phyloP scores from a whole-genome alignment of 805 yeast species.

The Cephaloascus fragrans region DNA sequence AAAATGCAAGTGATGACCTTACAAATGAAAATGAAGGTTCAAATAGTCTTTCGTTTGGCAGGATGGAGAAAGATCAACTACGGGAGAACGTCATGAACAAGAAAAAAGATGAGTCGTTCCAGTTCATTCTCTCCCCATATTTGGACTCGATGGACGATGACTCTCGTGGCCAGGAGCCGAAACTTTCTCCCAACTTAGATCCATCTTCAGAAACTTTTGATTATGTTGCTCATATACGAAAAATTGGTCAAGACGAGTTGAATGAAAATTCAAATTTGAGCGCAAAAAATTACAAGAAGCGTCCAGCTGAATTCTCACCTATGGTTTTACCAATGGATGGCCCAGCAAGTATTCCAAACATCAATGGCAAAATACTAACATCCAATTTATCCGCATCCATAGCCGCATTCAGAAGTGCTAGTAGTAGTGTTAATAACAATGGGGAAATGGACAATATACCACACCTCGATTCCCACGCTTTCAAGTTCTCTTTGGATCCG shows the following conservation, averaged over 20 bases:
- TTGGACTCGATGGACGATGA: neutral
- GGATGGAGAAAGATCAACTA: neutral
- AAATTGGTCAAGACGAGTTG: slow-evolving; percentile 35
- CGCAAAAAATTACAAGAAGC: slow-evolving; percentile 6
- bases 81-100: neutral
- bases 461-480: no score
- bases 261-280: slow-evolving; percentile 2
- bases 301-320: slow-evolving; percentile 16
- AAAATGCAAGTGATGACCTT: neutral
- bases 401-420: neutral
- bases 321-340: slow-evolving; percentile 3
- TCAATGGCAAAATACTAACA: neutral
- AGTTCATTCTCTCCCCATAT: neutral
- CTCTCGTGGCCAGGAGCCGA: no score
- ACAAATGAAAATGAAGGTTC: neutral
- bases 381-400: neutral
- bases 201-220: slow-evolving; percentile 48
- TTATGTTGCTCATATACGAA: slow-evolving; percentile 54
- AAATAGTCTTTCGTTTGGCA: no score
- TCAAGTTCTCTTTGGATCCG: slow-evolving; percentile 31
- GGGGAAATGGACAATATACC: no score
- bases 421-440: no score
- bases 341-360: neutral
- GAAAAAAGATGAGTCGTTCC: neutral
- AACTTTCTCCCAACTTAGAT: slow-evolving; percentile 15